Conservation (phyloP, 2,329 filamentous ascomycete genomes). For the Lasiodiplodia sp. region DNA sequence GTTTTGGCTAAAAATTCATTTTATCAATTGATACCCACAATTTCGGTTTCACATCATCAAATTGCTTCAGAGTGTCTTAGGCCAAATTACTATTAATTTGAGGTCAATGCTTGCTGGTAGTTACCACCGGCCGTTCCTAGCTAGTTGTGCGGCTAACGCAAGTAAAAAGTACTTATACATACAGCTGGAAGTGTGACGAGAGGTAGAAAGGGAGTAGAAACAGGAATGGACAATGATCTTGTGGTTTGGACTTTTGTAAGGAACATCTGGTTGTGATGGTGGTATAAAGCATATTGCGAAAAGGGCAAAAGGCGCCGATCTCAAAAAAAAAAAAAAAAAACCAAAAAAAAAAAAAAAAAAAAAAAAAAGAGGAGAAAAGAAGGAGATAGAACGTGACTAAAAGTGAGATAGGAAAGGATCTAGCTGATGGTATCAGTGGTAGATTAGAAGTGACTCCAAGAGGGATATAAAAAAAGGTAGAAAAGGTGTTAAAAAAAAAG, state of each 20-base stretch:
- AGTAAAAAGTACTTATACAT: not conserved
- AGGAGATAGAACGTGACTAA: not conserved
- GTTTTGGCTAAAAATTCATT: not conserved
- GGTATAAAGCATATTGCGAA: not conserved
- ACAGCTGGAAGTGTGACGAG: not conserved
- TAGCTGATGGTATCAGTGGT: not conserved
- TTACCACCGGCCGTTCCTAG: not conserved
- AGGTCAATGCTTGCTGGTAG: not conserved
- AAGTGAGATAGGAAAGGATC: not conserved
- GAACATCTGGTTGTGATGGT: not conserved
- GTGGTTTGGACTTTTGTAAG: not conserved
- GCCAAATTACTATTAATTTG: slow-evolving; percentile 3
- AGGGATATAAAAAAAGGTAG: not conserved
- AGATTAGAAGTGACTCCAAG: not conserved
- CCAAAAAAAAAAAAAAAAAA: not conserved
- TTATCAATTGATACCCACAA: slow-evolving; percentile 19
- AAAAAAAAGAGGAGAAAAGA: too few species aligned
- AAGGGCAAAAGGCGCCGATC: not conserved
- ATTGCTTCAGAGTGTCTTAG: not conserved
- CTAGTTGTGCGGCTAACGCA: not conserved
- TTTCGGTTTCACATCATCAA: not conserved
- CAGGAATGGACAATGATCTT: not conserved
- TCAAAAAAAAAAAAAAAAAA: not conserved
- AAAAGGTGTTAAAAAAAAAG: not conserved
- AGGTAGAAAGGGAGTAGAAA: not conserved